Evolutionary conservation across 2,329 filamentous ascomycete species (phyloP), one percentile per base, ranked within the genome.

Genomic region (Penicillium crustosum): DNA sequence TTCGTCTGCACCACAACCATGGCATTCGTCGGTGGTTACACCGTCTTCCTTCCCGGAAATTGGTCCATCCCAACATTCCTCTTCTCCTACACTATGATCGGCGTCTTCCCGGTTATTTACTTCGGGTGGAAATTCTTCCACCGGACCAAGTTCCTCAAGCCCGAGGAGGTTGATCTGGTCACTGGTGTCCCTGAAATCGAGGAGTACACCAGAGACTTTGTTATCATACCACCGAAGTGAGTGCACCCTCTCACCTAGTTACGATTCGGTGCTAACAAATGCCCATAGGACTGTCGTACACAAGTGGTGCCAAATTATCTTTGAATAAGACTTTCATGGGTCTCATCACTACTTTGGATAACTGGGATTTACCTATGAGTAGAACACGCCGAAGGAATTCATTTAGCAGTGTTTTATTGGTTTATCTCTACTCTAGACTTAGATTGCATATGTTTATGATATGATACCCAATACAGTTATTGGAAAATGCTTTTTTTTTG

Each of bases 1-100:
- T 75, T 91, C 6, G 70, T 78, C 0, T 85, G 83, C 27, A 89
- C 86, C 1, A 83, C 84, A 49, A 72, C 89, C 61, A 92, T 93
- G 86, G 83, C 86, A 0, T 86, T 93, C 64, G 85, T 92, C 1
- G 85, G 88, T 9, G 90, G 90, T 0, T 93, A 92, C 61, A 82
- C 86, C 0, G 88, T 93, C 1, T 94, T 93, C 66, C 71, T 93
- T 45, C 86, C 88, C 0, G 80, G 79, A 3, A 80, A 82, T 5
- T 93, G 89, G 90, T 81, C 85, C 58, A 70, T 89, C 0, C 82
- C 87, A 7, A 85, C 83, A 7, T 94, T 93, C 70, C 73, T 93
- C 29, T 91, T 91, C 73, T 89, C 86, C 73, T 93, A 93, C 72
- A 85, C 86, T 49, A 91, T 90, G 81, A 83, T 93, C 50, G 83